These are phyloP conservation scores for Pistacia vera DNA, from an alignment of 345 rosid species.

Conservation along the genomic window DNA sequence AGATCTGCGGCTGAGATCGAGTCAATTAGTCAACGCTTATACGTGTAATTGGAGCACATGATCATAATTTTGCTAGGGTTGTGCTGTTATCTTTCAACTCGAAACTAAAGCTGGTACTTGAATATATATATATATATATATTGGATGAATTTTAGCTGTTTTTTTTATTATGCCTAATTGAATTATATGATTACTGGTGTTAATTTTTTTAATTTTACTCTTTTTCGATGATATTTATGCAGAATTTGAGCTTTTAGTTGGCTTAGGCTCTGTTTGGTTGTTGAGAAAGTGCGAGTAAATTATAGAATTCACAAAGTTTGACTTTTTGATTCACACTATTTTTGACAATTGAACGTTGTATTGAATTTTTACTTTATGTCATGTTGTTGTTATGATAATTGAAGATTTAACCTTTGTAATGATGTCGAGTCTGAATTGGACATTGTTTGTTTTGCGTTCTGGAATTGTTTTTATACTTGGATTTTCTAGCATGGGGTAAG, in stretches of 20 bases:
- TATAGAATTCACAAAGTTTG: not conserved
- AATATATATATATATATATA: not conserved
- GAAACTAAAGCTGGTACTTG: constrained; percentile 20
- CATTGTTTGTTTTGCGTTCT: too few species aligned
- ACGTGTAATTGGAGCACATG: constrained; percentile 14
- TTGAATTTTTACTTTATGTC: not conserved
- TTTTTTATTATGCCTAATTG: not conserved
- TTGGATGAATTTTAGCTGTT: not conserved
- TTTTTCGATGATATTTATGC: not conserved
- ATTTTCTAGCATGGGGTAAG: not conserved
- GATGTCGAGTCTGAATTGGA: too few species aligned
- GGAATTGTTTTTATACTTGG: too few species aligned
- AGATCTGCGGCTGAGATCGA: constrained; percentile 42
- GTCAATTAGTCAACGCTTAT: constrained; percentile 19
- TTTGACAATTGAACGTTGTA: not conserved
- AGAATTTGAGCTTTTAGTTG: constrained; percentile 25
- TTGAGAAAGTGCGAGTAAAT: constrained; percentile 30
- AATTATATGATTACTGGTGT: not conserved
- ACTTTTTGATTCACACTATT: not conserved
- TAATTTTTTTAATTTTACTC: constrained; percentile 9
- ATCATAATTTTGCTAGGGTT: constrained; percentile 12
- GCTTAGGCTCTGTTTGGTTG: constrained; percentile 31
- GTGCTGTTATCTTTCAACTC: constrained; percentile 5
- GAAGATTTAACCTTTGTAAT: not conserved
- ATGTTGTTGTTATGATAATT: not conserved